Base-by-base conservation (phyloP, 331 rosid genomes). In the Malus hybrid region DNA sequence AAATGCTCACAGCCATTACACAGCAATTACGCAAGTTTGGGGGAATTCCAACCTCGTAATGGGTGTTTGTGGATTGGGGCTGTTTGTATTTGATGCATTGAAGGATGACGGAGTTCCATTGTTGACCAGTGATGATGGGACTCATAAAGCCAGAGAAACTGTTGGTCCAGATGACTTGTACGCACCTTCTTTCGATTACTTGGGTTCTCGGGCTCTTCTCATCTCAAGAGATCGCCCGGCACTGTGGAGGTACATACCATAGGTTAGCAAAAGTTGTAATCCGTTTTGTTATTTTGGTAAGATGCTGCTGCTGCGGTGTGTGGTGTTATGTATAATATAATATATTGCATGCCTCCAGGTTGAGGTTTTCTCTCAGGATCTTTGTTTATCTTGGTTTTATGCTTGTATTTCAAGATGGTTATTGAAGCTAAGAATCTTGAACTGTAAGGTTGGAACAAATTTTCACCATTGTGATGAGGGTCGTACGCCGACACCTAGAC, bases 151-250 rank as follows among this genome's bases (percentile, higher is more conserved):
- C n/a, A 85, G 77, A 72, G 97, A 89, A 80, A 84, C 81, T 63
- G 79, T 95, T 60, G 98, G 99, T 31, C 91, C 97, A 32, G 93
- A 92, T 73, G 96, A 95, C 84, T 80, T 92, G 86, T 92, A 89
- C 76, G 83, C 85, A 11, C 99, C 99, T 79, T 88, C 98, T 15
- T 95, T 95, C 13, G 99, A 95, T 86, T 95, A 89, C 77, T 42
- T 79, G 31, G 81, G 85, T 15, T 92, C 97, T 76, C 93, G 99
- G 24, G 90, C 85, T n/a, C 97, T 95, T 70, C 84, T 95, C 7
- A 85, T 95, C 79, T 95, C 99, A 9, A 92, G 97, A 84, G 99
- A 95, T 86, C 90, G 99, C 65, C 99, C 98, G 20, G 99, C 99
- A 57, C 73, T 82, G 85, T 92, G 97, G 98, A 87, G 79, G 88